A percentile compares a stretch with the other conserved stretches of the same genome.
Evolutionary conservation across 164 flowering plant genomes (phyloP).

Genomic region (Magnolia changhungtana): DNA sequence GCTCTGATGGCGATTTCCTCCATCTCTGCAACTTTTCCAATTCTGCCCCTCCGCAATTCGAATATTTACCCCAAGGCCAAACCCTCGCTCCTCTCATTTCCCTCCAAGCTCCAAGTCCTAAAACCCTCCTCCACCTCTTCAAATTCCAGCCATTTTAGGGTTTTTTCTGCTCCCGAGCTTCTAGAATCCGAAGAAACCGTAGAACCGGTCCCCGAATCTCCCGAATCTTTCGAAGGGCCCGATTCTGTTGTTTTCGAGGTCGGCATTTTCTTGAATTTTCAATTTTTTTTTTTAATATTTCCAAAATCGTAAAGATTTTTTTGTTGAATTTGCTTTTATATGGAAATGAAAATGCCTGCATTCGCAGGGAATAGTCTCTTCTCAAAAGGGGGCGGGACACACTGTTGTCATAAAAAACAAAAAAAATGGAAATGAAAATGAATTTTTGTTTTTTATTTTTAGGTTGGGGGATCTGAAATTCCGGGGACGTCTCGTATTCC

Average conservation of each 20-base stretch:
- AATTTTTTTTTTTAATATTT: neutral
- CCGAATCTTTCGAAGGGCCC: constrained; percentile 28
- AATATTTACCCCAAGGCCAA: constrained; percentile 27
- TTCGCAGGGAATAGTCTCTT: neutral
- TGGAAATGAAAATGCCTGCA: neutral
- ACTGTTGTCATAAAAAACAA: no score
- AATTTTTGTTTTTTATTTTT: neutral
- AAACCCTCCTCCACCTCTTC: constrained; percentile 6
- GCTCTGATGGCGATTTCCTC: constrained; percentile 27
- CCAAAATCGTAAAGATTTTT: neutral
- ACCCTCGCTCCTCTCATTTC: constrained; percentile 23
- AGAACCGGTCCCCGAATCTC: constrained; percentile 20
- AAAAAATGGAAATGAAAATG: neutral
- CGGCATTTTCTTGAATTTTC: neutral
- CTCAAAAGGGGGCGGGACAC: neutral
- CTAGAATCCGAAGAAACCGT: constrained; percentile 28
- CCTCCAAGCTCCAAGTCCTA: constrained; percentile 19
- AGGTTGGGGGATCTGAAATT: constrained; percentile 41
- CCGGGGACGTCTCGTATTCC: constrained; percentile 38
- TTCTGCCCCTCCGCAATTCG: constrained; percentile 35
- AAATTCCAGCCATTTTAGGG: constrained; percentile 19
- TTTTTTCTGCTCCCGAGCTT: constrained; percentile 66
- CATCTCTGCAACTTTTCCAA: constrained; percentile 38
- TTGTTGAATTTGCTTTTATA: constrained; percentile 4
- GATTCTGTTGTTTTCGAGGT: constrained; percentile 35